Conservation (phyloP, 2,329 filamentous ascomycete species). For the Penicillium occitanis region DNA sequence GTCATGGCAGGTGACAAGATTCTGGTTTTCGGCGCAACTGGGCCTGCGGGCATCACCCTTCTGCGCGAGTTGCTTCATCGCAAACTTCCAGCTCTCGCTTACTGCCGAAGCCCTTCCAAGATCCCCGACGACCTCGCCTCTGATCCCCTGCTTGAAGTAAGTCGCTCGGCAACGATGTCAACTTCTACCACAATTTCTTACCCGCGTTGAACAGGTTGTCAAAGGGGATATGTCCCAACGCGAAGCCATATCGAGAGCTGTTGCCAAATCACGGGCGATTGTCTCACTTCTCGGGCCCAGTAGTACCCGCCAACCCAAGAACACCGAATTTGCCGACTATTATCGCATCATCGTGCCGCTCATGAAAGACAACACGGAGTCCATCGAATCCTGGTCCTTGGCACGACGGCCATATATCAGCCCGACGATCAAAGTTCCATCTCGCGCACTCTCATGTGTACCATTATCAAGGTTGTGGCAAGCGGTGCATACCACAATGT, state of each 20-base stretch:
- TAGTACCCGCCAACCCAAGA: background rate
- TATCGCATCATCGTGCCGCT: background rate
- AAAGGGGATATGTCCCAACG: too few relatives aligned
- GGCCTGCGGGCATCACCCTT: background rate
- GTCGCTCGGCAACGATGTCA: background rate
- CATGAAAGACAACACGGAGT: constrained; percentile 1
- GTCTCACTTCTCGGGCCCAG: background rate
- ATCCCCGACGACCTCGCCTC: background rate
- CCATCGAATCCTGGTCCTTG: background rate
- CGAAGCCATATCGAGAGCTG: too few relatives aligned
- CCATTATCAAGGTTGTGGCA: background rate
- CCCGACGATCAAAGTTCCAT: constrained; percentile 1
- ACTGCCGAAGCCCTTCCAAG: background rate
- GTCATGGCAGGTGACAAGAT: background rate
- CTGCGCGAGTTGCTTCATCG: background rate
- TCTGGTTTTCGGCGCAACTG: background rate
- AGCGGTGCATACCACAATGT: background rate
- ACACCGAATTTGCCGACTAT: background rate
- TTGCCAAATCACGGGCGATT: background rate
- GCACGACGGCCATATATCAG: background rate
- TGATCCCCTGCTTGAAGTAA: background rate
- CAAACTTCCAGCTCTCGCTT: background rate
- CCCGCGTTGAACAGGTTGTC: too few relatives aligned
- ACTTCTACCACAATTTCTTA: too few relatives aligned
- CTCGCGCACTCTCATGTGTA: background rate